A percentile compares a stretch with the other conserved stretches of the same genome.
These are phyloP conservation scores for Candida patagonica DNA, from an alignment of 805 yeast species.

Conservation along the genomic window DNA sequence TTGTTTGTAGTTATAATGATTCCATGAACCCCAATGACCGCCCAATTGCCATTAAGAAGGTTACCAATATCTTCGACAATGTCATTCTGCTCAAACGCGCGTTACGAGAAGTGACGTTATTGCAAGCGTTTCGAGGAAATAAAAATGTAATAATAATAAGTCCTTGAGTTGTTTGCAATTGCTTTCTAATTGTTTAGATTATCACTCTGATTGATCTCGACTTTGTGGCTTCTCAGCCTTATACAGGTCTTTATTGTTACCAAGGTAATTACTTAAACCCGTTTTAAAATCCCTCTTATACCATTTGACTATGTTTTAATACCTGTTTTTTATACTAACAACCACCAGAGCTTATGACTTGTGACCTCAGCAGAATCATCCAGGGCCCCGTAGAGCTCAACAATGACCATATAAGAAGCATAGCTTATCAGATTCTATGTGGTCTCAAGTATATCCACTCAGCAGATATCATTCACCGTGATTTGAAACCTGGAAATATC, in stretches of 20 bases:
- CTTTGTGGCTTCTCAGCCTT: slow-evolving; percentile 53
- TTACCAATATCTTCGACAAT: slow-evolving; percentile 56
- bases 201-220: slow-evolving; percentile 68
- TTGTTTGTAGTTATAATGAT: slow-evolving; percentile 69
- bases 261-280: slow-evolving; percentile 32
- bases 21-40: slow-evolving; percentile 29
- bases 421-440: slow-evolving; percentile 72
- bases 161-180: not conserved
- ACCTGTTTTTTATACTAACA: too few relatives aligned
- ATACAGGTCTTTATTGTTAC: slow-evolving; percentile 80
- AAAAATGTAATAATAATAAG: slow-evolving; percentile 46
- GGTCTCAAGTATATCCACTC: slow-evolving; percentile 86
- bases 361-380: slow-evolving; percentile 73
- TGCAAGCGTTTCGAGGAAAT: slow-evolving; percentile 81
- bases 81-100: slow-evolving; percentile 70
- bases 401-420: slow-evolving; percentile 72
- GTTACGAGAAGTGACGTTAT: slow-evolving; percentile 68
- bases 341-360: slow-evolving; percentile 56
- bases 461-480: slow-evolving; percentile 88
- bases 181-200: slow-evolving; percentile 41
- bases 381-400: slow-evolving; percentile 56
- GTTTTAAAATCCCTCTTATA: not conserved
- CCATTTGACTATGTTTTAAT: too few relatives aligned
- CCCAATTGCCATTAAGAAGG: slow-evolving; percentile 70
- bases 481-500: slow-evolving; percentile 85